phyloP scores from a whole-genome alignment of 2,329 filamentous ascomycete species.

The Diaporthe nobilis region DNA sequence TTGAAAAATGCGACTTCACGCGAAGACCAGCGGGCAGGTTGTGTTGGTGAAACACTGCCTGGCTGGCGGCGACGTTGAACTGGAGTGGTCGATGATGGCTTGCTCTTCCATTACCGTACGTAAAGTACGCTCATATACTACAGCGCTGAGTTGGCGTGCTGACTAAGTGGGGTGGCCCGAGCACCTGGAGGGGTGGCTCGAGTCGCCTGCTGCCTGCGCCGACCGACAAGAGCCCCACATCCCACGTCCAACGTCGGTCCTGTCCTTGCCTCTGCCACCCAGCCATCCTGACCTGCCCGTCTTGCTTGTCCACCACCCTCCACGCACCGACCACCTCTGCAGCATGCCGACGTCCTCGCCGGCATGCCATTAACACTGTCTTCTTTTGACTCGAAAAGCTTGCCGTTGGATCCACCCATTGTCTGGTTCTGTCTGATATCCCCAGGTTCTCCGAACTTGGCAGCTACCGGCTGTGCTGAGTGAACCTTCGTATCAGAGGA shows the following conservation, averaged over 20 bases:
- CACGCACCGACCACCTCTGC: conserved; percentile 5
- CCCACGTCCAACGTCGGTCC: conserved; percentile 4
- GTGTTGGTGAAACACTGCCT: not conserved
- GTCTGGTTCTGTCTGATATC: not conserved
- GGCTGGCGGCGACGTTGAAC: not conserved
- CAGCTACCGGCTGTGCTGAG: not conserved
- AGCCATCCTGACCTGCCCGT: not conserved
- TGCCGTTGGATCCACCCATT: not conserved
- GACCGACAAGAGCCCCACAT: not conserved
- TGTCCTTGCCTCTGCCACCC: not conserved
- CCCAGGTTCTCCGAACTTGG: not conserved
- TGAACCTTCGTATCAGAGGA: not conserved
- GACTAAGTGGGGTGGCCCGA: conserved; percentile 12
- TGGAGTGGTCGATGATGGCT: not conserved
- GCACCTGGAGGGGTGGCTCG: not conserved
- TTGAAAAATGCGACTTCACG: not conserved
- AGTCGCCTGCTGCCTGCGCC: conserved; percentile 27
- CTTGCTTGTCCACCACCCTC: not conserved
- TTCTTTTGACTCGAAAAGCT: not conserved
- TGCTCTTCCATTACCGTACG: not conserved
- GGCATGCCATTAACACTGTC: no score
- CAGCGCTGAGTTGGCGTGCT: not conserved
- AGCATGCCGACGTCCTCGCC: not conserved
- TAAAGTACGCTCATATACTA: not conserved
- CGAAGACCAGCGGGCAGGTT: no score